phyloP scores from a whole-genome alignment of 345 rosid species.

The Syzygium grande region DNA sequence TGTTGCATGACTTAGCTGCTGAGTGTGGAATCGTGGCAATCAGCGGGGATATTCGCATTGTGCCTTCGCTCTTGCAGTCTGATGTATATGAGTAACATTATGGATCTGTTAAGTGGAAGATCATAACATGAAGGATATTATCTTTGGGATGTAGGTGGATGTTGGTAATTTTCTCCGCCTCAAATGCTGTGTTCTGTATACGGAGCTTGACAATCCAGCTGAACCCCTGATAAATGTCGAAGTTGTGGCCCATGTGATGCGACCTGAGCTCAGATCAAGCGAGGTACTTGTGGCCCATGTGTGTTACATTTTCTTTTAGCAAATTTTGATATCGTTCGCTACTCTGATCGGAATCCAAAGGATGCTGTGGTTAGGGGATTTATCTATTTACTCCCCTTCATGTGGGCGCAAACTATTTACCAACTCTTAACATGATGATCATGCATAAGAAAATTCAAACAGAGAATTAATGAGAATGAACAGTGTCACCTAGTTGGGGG shows the following conservation, averaged over 20 bases:
- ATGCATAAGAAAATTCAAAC: neutral
- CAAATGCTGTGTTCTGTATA: slow-evolving; percentile 73
- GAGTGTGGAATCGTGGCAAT: neutral
- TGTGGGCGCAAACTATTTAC: neutral
- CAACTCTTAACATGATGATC: neutral
- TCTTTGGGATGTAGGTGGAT: slow-evolving; percentile 44
- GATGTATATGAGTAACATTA: neutral
- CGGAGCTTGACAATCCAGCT: slow-evolving; percentile 46
- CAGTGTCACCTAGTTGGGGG: neutral
- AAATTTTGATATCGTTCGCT: neutral
- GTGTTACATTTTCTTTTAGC: neutral
- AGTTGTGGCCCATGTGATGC: slow-evolving; percentile 79
- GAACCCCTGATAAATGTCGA: slow-evolving; percentile 59
- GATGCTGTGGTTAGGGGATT: neutral
- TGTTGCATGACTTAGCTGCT: neutral
- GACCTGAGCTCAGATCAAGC: slow-evolving; percentile 64
- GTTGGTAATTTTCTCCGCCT: slow-evolving; percentile 83
- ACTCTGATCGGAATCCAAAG: neutral
- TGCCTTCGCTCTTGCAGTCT: neutral
- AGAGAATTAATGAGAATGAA: neutral
- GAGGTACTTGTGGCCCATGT: slow-evolving; percentile 35
- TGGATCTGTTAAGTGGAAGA: neutral
- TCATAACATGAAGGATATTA: neutral
- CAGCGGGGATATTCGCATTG: neutral
- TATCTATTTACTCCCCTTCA: neutral